Conservation (phyloP, 2,329 filamentous ascomycete species). For the Thielaviopsis ethacetica region DNA sequence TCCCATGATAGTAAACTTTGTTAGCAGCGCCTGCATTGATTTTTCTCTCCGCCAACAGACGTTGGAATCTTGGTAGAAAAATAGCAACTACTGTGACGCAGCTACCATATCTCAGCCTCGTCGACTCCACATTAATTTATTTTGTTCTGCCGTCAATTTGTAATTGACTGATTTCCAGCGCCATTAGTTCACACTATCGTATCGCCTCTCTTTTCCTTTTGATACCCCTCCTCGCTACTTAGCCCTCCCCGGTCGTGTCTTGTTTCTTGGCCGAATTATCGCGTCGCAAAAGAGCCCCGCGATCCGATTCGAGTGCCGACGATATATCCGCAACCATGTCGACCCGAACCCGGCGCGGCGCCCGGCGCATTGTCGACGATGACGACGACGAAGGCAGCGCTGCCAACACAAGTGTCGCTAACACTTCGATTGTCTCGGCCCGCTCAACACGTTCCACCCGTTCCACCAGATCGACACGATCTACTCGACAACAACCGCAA, state of each 20-base stretch:
- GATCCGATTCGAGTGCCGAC: not conserved
- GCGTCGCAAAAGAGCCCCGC: constrained; percentile 5
- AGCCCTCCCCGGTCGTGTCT: not conserved
- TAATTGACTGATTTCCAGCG: not conserved
- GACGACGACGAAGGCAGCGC: constrained; percentile 46
- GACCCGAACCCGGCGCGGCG: constrained; percentile 23
- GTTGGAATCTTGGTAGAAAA: too few relatives aligned
- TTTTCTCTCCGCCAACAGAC: not conserved
- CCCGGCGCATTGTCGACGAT: constrained; percentile 46
- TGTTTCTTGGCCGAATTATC: not conserved
- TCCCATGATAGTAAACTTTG: too few relatives aligned
- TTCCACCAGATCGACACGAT: not conserved
- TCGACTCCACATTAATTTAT: not conserved
- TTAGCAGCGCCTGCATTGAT: not conserved
- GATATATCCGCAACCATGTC: constrained; percentile 23
- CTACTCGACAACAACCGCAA: not conserved
- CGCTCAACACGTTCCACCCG: constrained; percentile 4
- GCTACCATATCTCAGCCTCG: not conserved
- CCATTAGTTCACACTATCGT: not conserved
- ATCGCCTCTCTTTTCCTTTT: not conserved
- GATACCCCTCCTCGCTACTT: constrained; percentile 5
- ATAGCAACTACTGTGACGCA: not conserved
- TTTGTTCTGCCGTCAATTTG: too few relatives aligned
- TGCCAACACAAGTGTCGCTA: constrained; percentile 31
- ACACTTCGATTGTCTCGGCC: constrained; percentile 9